Evolutionary conservation across 768 basidiomycete species (phyloP), one percentile per base, ranked within the genome.

Genomic region (Clavulina sp.): DNA sequence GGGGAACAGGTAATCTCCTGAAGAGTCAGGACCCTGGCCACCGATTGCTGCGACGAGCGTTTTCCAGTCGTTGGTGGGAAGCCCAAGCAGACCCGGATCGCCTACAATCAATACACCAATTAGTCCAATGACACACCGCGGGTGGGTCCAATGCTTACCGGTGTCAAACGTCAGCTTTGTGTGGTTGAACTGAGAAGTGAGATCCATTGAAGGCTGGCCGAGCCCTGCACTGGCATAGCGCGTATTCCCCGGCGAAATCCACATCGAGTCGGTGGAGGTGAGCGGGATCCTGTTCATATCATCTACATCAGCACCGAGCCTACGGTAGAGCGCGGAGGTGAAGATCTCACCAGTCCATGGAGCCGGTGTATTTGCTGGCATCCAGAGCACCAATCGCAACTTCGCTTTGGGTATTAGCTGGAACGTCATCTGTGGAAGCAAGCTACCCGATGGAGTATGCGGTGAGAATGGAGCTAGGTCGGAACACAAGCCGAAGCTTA

Each of bases 1-100:
- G 21, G 53, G 53, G 36, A 54, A 50, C 21, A 36, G 32, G 26
- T 48, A 52, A 26, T 52, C 30, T n/a, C 51, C 51, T 7, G 9
- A n/a, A 6, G 23, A 26, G 49, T 54, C 53, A 5, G 31, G 29
- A 6, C 49, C 24, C 29, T 38, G 34, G 9, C 48, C 53, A 6
- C 48, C 48, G 28, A 48, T 38, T 28, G 43, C 48, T 21, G 33
- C 19, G 30, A 54, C 32, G 5, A 54, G 53, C 18, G 32, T 50
- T 18, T 50, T 34, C 53, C 53, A 54, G 49, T 54, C 53, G 49
- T 50, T 44, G 26, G 48, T 36, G 26, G 53, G 53, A 3, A 54
- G 53, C 4, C 53, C 53, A 31, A 54, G 41, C 19, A 54, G 49
- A 7, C 41, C 49, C 24, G 53, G 53, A 40, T 49, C 48, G 53